Evolutionary conservation across 2,329 filamentous ascomycete genomes (phyloP), one percentile per base, ranked within the genome.

Genomic region (Gnomoniopsis sp.): DNA sequence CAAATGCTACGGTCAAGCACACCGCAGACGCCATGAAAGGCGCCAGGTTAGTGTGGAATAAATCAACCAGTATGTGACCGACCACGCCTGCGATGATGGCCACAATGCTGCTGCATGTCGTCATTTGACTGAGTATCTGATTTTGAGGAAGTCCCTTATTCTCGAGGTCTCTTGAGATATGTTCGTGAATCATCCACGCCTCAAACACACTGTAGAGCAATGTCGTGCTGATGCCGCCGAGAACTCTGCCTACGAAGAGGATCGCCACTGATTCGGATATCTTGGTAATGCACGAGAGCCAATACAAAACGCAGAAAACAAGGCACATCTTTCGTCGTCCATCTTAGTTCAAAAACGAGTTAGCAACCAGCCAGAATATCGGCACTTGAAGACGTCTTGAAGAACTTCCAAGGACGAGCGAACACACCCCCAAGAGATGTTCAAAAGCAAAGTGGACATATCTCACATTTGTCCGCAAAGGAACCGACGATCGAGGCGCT

Each of bases 171-270:
- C 75, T 71, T 23, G 72, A 68, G 60, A 81, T 76, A 62, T 78
- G 86, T 64, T 86, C 82, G 49, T 80, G 76, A 30, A 86, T 79
- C 74, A 86, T 79, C 83, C 83, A 86, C 49, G 80, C 79, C 63
- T 86, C 82, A 62, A 86, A 85, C 11, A 80, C 80, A 50, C 76
- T 82, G 71, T 80, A 85, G 19, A 86, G 74, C 21, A 86, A 70
- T 15, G 81, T 85, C 11, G 81, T 83, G 60, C 78, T 79, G 19
- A 86, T 64, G 0, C 84, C 84, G 17, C 83, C 82, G 8, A 80
- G 74, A 1, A 80, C 65, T n/a, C 83, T 76, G 17, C 84, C 84
- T 3, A 79, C 50, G 65, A 83, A 84, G 0, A 87, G 73, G 3
- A 82, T 51, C 2, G 69, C 65, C 2, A 76, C 61, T 43, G 70